Conservation (phyloP, 2,329 filamentous ascomycete species). For the Claviceps capensis region DNA sequence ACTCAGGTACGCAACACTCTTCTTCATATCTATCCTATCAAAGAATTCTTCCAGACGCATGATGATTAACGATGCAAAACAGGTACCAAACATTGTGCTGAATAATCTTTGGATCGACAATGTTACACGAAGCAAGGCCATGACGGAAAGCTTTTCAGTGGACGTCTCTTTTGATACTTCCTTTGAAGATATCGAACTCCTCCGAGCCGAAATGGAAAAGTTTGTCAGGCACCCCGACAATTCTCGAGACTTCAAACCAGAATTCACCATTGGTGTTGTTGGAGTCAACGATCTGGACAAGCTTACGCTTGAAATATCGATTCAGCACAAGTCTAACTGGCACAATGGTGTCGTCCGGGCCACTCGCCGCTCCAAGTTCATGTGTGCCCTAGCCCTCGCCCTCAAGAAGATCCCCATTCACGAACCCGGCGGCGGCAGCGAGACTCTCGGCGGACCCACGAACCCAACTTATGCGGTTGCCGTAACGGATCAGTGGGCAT, state of each 20-base stretch:
- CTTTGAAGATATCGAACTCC: constrained; percentile 77
- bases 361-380: constrained; percentile 82
- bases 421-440: constrained; percentile 59
- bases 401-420: constrained; percentile 80
- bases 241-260: constrained; percentile 76
- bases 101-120: constrained; percentile 96
- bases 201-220: constrained; percentile 69
- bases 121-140: constrained; percentile 76
- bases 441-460: constrained; percentile 46
- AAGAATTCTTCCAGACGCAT: neutral
- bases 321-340: constrained; percentile 90
- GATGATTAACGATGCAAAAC: constrained; percentile 19
- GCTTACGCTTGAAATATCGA: constrained; percentile 66
- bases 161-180: constrained; percentile 75
- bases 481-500: constrained; percentile 55
- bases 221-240: constrained; percentile 82
- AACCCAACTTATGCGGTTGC: constrained; percentile 75
- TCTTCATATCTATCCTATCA: neutral
- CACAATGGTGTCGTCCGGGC: constrained; percentile 73
- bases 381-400: constrained; percentile 80
- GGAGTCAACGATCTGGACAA: constrained; percentile 81
- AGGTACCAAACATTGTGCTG: constrained; percentile 82
- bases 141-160: constrained; percentile 73
- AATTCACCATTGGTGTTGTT: constrained; percentile 64
- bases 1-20: constrained; percentile 31